Base-by-base conservation (phyloP, 768 basidiomycete species). In the Boletellus emodensis region DNA sequence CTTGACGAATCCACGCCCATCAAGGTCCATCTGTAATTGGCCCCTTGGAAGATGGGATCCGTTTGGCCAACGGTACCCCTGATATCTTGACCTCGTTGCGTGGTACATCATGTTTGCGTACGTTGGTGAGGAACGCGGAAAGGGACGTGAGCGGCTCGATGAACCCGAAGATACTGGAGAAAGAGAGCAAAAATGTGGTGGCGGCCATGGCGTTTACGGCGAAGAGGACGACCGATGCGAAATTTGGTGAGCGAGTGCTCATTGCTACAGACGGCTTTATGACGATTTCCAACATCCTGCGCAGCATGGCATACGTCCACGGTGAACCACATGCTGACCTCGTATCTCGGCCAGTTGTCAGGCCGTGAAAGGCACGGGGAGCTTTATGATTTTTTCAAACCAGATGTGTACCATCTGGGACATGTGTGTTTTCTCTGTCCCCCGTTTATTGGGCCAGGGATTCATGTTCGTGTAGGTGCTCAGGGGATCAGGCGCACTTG, bases 371-470 rank as follows among this genome's bases (percentile, higher is more conserved):
- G n/a, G n/a, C n/a, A n/a, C n/a, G n/a, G n/a, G n/a, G n/a, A n/a
- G n/a, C n/a, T n/a, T n/a, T n/a, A n/a, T n/a, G n/a, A n/a, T 30
- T 60, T 66, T 0, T 70, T 63, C 53, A 67, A 64, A 40, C 22
- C 61, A 1, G 69, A 68, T 18, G 47, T 70, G 1, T 66, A 56
- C 46, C 61, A 60, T 1, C 55, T 66, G 0, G 67, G 66, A 4
- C 52, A 63, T 18, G 30, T 67, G 4, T 63, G 61, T 28, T 48
- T 35, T 10, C 3, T 3, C 13, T 7, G 32, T 6, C 14, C 6
- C 7, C 9, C 32, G 20, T 20, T 11, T n/a, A n/a, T 20, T 17
- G 28, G 11, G 7, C 46, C 24, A 24, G 24, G 11, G 42, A 8
- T 4, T 6, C 0, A 22, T 15, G 6, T 7, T 4, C 26, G 4